Conservation (phyloP, 192 early-diverging fungal genomes). For the Phlyctochytrium bullatum region DNA sequence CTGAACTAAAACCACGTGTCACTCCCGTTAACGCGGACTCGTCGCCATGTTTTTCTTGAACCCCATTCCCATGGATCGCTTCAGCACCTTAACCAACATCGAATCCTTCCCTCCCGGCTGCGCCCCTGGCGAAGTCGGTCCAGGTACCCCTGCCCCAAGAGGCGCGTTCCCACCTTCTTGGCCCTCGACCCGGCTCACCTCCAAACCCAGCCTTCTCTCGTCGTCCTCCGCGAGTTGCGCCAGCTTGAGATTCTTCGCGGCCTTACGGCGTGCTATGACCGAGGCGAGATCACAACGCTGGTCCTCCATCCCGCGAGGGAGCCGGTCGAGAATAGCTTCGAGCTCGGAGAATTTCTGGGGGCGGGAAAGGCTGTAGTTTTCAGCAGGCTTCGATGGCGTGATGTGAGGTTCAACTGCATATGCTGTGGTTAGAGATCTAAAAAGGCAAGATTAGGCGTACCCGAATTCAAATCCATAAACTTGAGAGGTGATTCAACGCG, state of each 20-base stretch:
- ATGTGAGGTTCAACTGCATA: no score
- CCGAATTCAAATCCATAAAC: no score
- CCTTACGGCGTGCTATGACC: neutral
- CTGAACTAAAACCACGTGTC: no score
- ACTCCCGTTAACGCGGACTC: no score
- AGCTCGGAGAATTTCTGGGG: neutral
- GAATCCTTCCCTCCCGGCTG: neutral
- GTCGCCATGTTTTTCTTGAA: no score
- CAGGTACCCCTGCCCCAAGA: no score
- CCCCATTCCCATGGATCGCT: neutral
- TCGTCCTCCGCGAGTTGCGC: neutral
- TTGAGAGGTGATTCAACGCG: no score
- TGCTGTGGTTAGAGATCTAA: no score
- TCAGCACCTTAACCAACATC: neutral
- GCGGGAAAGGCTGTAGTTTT: neutral
- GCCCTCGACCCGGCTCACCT: neutral
- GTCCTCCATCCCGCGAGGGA: neutral
- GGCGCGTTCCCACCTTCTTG: neutral
- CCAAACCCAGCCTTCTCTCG: neutral
- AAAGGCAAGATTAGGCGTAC: no score
- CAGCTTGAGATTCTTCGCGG: neutral
- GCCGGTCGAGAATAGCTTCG: neutral
- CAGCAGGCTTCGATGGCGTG: no score
- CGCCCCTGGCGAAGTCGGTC: neutral
- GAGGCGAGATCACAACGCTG: neutral